These are phyloP conservation scores for Perilla frutescens DNA, from an alignment of 257 asterid species.

Conservation along the genomic window DNA sequence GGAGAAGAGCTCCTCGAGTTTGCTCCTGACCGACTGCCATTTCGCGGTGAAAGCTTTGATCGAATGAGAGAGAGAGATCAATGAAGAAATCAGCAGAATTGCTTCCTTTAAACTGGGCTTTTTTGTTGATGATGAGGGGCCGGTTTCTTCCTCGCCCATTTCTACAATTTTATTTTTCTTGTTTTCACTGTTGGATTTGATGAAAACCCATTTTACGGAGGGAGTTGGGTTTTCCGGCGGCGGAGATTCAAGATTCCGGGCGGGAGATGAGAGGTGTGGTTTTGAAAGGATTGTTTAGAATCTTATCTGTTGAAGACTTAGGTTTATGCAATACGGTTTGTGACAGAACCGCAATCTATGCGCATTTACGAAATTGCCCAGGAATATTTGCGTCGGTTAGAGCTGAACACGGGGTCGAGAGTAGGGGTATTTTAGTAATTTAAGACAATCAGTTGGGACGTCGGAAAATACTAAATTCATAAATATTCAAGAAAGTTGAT, in stretches of 20 bases:
- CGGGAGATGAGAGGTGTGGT: conserved; percentile 33
- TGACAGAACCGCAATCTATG: conserved; percentile 32
- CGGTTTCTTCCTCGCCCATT: conserved; percentile 56
- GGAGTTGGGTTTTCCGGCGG: conserved; percentile 33
- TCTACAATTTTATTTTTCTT: not conserved
- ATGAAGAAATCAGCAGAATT: conserved; percentile 54
- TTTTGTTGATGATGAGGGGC: conserved; percentile 28
- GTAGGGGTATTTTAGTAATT: conserved; percentile 32
- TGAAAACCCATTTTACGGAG: conserved; percentile 42
- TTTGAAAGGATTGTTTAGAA: conserved; percentile 23
- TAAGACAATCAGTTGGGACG: conserved; percentile 29
- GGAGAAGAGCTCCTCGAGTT: conserved; percentile 75
- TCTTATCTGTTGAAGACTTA: conserved; percentile 45
- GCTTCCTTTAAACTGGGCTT: conserved; percentile 47
- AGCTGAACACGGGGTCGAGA: not conserved
- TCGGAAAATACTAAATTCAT: not conserved
- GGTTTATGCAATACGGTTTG: conserved; percentile 40
- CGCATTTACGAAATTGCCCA: conserved; percentile 30
- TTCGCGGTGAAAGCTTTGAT: conserved; percentile 66
- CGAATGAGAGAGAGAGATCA: conserved; percentile 68
- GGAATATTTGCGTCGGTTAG: not conserved
- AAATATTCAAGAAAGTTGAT: conserved; percentile 1
- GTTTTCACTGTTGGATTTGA: not conserved
- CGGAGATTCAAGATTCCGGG: conserved; percentile 51
- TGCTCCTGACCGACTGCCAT: conserved; percentile 67